Evolutionary conservation across 345 rosid species (phyloP).

Genomic region (Clausena lansium): DNA sequence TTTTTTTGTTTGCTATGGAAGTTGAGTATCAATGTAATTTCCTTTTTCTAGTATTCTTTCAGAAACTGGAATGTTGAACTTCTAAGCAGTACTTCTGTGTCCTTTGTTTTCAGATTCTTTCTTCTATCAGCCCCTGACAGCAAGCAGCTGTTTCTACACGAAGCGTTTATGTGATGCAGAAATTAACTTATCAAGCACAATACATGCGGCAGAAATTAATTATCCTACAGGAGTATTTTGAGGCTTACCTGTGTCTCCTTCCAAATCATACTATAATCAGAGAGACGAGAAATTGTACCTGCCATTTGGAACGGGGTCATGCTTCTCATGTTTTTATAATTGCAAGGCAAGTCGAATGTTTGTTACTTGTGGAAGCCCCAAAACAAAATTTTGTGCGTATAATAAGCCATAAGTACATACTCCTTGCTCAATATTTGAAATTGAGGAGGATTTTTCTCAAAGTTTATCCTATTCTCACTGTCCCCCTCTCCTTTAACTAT

Average conservation of each 20-base stretch:
- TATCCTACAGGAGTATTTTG: neutral
- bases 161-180: neutral
- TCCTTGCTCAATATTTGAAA: neutral
- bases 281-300: neutral
- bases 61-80: neutral
- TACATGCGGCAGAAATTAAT: neutral
- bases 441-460: no score
- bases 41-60: neutral
- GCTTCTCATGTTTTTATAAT: neutral
- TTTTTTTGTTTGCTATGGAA: neutral
- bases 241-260: neutral
- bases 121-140: slow-evolving; percentile 25
- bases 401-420: neutral
- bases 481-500: no score
- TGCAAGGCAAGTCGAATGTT: neutral
- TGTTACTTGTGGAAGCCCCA: no score
- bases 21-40: neutral
- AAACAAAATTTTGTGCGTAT: neutral
- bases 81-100: neutral
- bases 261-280: neutral
- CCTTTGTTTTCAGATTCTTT: slow-evolving; percentile 35
- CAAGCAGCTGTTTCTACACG: neutral
- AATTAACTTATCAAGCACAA: no score
- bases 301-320: neutral
- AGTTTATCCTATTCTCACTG: no score